phyloP scores from a whole-genome alignment of 495 filamentous ascomycete genomes.

The Penicillium cinerascens region DNA sequence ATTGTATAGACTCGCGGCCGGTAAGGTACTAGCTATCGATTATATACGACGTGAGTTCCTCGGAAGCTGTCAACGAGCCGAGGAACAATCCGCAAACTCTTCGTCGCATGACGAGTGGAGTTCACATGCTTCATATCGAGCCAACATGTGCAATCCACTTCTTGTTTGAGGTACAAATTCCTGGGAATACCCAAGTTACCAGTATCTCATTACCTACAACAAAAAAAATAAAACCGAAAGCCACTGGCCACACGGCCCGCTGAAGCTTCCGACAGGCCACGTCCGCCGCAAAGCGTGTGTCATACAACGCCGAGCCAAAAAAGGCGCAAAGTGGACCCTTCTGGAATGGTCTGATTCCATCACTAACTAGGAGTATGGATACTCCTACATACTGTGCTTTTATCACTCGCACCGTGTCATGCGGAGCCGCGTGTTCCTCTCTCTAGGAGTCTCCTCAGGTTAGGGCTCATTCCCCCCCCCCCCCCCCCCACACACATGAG shows the following conservation, averaged over 20 bases:
- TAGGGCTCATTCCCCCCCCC: background rate
- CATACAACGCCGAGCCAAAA: constrained; percentile 27
- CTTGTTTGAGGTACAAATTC: background rate
- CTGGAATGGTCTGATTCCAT: constrained; percentile 3
- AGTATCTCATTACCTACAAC: no score
- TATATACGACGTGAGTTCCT: background rate
- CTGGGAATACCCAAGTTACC: background rate
- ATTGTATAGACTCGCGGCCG: no score
- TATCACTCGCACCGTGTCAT: no score
- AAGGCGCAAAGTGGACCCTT: constrained; percentile 27
- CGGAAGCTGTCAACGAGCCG: constrained; percentile 3
- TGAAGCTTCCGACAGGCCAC: constrained; percentile 16
- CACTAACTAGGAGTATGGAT: background rate
- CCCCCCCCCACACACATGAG: no score
- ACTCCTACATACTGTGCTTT: background rate
- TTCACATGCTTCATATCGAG: constrained; percentile 11
- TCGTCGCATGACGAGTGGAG: constrained; percentile 12
- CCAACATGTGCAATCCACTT: background rate
- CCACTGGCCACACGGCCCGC: no score
- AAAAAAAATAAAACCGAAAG: no score
- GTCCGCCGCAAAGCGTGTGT: constrained; percentile 17
- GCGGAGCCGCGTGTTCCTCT: background rate
- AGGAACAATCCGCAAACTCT: constrained; percentile 14
- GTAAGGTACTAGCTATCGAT: background rate
- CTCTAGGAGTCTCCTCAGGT: background rate